These are phyloP conservation scores for Zangia roseola DNA, from an alignment of 768 basidiomycete genomes.

Conservation along the genomic window DNA sequence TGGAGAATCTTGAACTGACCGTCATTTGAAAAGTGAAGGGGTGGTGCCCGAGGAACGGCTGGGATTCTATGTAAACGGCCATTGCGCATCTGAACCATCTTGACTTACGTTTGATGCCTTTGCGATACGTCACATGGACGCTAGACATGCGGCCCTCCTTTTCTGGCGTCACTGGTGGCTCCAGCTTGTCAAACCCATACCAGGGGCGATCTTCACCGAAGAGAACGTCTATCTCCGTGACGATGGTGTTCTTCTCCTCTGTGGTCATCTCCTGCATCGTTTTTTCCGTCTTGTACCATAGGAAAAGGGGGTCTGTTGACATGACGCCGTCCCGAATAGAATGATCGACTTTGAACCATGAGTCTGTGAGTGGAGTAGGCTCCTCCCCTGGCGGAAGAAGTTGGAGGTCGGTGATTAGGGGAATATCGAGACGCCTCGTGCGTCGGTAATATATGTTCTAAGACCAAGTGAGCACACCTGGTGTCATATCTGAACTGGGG, in stretches of 20 bases:
- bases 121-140: slow-evolving; percentile 66
- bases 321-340: slow-evolving; percentile 67
- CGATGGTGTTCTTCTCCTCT: slow-evolving; percentile 56
- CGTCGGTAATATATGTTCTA: slow-evolving; percentile 81
- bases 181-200: slow-evolving; percentile 81
- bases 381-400: slow-evolving; percentile 58
- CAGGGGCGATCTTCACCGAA: slow-evolving; percentile 83
- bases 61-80: not conserved
- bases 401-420: slow-evolving; percentile 71
- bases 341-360: slow-evolving; percentile 64
- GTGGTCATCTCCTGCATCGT: slow-evolving; percentile 58
- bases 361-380: slow-evolving; percentile 43
- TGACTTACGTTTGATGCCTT: slow-evolving; percentile 69
- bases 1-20: slow-evolving; percentile 90
- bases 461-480: slow-evolving; percentile 1
- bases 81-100: not conserved
- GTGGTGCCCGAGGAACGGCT: slow-evolving; percentile 72
- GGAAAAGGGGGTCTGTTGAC: slow-evolving; percentile 52
- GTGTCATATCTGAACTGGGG: not conserved
- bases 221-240: slow-evolving; percentile 91
- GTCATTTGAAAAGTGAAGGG: slow-evolving; percentile 76
- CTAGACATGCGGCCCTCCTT: slow-evolving; percentile 42
- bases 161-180: slow-evolving; percentile 54
- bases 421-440: slow-evolving; percentile 77
- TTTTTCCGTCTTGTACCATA: slow-evolving; percentile 81